Evolutionary conservation across 1,139 yeast species (phyloP).

Genomic region (Arxiozyma slooffiae): DNA sequence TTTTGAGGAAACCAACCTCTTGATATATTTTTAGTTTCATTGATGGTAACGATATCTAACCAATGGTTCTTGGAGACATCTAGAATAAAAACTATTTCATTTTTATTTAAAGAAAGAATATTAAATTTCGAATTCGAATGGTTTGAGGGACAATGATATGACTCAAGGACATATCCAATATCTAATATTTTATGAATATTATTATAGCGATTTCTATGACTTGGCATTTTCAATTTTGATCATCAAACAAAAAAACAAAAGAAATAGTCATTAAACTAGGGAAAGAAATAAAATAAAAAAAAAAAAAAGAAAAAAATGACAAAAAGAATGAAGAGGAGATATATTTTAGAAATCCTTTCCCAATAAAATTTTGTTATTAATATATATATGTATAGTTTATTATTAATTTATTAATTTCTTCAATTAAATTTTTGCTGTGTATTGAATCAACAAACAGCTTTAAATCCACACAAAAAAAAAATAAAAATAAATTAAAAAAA

Average conservation of each 20-base stretch:
- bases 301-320: too few relatives aligned
- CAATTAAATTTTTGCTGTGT: not conserved
- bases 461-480: too few relatives aligned
- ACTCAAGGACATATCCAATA: not conserved
- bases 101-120: constrained; percentile 1
- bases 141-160: not conserved
- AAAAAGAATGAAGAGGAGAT: not conserved
- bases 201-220: not conserved
- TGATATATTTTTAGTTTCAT: constrained; percentile 21
- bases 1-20: constrained; percentile 75
- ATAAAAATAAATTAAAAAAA: too few relatives aligned
- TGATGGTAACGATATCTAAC: constrained; percentile 63
- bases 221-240: not conserved
- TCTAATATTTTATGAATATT: not conserved
- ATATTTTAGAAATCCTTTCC: not conserved
- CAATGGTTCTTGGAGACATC: constrained; percentile 50
- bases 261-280: too few relatives aligned
- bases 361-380: not conserved
- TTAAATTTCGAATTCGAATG: not conserved
- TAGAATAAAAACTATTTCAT: constrained; percentile 24
- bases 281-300: too few relatives aligned
- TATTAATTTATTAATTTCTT: too few relatives aligned
- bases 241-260: not conserved
- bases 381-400: too few relatives aligned
- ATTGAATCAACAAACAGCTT: not conserved